A percentile compares a stretch with the other conserved stretches of the same genome.
These are phyloP conservation scores for Globisporangium nodosum DNA, from an alignment of 352 stramenopile genomes.

Conservation along the genomic window DNA sequence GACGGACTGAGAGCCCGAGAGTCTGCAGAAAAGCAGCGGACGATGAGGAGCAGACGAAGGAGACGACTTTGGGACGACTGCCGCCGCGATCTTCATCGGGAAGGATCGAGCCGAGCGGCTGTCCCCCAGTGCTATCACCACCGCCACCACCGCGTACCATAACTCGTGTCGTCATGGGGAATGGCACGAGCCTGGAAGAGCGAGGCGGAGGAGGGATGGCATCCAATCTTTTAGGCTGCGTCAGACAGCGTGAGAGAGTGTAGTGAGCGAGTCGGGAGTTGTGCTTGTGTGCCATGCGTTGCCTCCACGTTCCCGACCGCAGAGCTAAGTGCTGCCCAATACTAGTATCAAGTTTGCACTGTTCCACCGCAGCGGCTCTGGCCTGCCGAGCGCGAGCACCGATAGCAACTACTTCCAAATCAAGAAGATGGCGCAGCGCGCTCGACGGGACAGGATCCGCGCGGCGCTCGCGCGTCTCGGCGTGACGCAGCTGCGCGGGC, in stretches of 20 bases:
- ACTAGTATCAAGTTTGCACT: too few species aligned
- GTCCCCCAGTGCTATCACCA: background rate
- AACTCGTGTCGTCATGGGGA: background rate
- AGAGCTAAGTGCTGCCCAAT: too few species aligned
- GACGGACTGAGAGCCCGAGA: too few species aligned
- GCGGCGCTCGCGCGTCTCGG: constrained; percentile 36
- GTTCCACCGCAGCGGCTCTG: too few species aligned
- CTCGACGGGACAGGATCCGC: constrained; percentile 42
- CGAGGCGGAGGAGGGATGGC: too few species aligned
- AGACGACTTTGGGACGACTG: constrained; percentile 1
- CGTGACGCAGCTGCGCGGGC: constrained; percentile 32
- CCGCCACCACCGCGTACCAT: background rate
- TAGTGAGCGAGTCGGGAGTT: background rate
- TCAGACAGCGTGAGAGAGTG: background rate
- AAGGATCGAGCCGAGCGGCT: background rate
- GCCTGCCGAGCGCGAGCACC: too few species aligned
- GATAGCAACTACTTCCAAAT: too few species aligned
- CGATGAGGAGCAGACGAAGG: background rate
- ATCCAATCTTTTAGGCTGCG: background rate
- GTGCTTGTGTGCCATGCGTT: too few species aligned
- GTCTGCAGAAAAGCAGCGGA: background rate
- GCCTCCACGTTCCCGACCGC: background rate
- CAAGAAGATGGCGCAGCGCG: constrained; percentile 15
- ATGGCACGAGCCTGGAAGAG: background rate
- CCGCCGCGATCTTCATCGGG: background rate